Base-by-base conservation (phyloP, 306 rosid genomes). In the Vachellia pachyceras region DNA sequence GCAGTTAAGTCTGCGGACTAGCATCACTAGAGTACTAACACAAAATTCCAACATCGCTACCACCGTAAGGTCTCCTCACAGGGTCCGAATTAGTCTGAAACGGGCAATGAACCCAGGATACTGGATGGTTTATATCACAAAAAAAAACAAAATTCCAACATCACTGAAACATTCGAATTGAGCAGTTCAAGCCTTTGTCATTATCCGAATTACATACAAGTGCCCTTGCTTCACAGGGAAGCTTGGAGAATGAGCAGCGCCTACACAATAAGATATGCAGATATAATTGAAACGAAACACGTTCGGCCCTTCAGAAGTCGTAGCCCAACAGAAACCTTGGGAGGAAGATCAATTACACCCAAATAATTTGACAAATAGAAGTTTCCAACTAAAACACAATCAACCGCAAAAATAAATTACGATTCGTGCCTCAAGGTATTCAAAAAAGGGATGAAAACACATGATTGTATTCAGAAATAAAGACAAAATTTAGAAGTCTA, bases 401-500 rank as follows among this genome's bases (percentile, higher is more conserved):
- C 72, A 39, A 4, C 36, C 47, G 52, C 15, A 58, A 58, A 58
- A 6, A 68, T 10, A 40, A 68, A 41, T 68, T 2, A 39, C n/a
- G 33, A 18, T 10, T 41, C 9, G 46, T 4, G 1, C 1, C 20
- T 11, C 7, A 2, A 46, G 7, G 37, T 36, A 47, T 20, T 37
- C 3, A 68, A 14, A 47, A 55, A 8, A 5, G 10, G 20, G 37
- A 2, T 17, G 33, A 13, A 61, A 74, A 57, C 70, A 80, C 54
- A 25, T 47, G 5, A 49, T 66, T 80, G 83, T 55, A 78, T 74
- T 80, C 58, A 35, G 33, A 54, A 78, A 73, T 42, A 44, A 79
- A 37, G 23, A 65, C 75, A 78, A 55, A 81, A 72, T 79, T 69
- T 6, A 6, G 11, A 47, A 78, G 84, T 88, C 73, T 77, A 64